Conservation (phyloP, 2,329 filamentous ascomycete species). For the Ceratocystis ficicola region DNA sequence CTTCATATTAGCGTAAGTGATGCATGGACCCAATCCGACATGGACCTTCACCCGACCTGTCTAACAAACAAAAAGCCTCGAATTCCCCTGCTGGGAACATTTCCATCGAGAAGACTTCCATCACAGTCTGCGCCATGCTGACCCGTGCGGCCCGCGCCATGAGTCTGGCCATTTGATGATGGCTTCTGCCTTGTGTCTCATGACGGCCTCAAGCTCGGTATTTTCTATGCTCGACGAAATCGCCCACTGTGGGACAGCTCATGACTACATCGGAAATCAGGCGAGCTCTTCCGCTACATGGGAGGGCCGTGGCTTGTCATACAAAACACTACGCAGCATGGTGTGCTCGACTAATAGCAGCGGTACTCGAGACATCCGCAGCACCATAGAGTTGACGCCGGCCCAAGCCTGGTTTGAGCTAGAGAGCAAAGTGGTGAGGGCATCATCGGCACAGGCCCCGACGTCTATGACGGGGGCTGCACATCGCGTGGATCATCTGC, state of each 20-base stretch:
- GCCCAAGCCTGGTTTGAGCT: slow-evolving; percentile 22
- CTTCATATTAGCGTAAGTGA: slow-evolving; percentile 22
- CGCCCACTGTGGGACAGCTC: slow-evolving; percentile 8
- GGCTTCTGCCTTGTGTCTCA: slow-evolving; percentile 20
- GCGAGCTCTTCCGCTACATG: slow-evolving; percentile 13
- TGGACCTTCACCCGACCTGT: neutral
- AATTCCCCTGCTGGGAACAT: slow-evolving; percentile 18
- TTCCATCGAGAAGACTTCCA: slow-evolving; percentile 19
- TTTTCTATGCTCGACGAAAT: slow-evolving; percentile 19
- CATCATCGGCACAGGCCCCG: neutral
- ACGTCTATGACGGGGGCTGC: neutral
- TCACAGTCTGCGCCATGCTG: neutral
- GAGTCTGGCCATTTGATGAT: slow-evolving; percentile 21
- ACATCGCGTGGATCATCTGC: neutral
- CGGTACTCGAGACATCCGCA: neutral
- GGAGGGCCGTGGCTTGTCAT: slow-evolving; percentile 18
- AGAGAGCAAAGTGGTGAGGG: slow-evolving; percentile 11
- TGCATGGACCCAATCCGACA: neutral
- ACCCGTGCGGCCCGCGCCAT: neutral
- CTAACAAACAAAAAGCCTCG: slow-evolving; percentile 15
- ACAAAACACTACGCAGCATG: slow-evolving; percentile 17
- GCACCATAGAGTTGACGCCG: slow-evolving; percentile 19
- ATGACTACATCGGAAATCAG: slow-evolving; percentile 9
- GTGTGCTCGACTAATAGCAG: slow-evolving; percentile 1
- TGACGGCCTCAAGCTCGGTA: slow-evolving; percentile 11